Evolutionary conservation across 306 rosid species (phyloP).

Genomic region (Casuarina cunninghamiana): DNA sequence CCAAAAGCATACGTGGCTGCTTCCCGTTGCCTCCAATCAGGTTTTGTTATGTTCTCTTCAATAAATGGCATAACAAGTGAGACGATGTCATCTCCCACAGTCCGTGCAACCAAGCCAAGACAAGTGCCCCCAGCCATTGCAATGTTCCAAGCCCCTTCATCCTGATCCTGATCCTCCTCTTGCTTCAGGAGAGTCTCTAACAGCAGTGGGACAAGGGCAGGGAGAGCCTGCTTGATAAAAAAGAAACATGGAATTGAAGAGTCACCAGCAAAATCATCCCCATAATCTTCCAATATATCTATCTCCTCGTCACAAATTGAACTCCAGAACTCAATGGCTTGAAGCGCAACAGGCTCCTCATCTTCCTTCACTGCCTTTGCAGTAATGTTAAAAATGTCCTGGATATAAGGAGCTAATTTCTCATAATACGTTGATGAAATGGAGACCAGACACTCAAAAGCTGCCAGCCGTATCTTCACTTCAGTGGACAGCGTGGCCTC

Average conservation of each 20-base stretch:
- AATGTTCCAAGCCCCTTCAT: slow-evolving; percentile 97
- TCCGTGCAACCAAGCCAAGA: slow-evolving; percentile 87
- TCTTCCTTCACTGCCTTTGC: slow-evolving; percentile 80
- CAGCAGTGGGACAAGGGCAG: slow-evolving; percentile 76
- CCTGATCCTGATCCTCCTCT: slow-evolving; percentile 95
- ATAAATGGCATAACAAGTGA: slow-evolving; percentile 86
- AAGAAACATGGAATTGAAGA: slow-evolving; percentile 77
- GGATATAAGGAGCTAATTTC: slow-evolving; percentile 75
- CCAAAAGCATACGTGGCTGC: slow-evolving; percentile 96
- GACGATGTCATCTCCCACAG: slow-evolving; percentile 84
- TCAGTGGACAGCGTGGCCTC: slow-evolving; percentile 82
- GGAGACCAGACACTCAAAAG: slow-evolving; percentile 88
- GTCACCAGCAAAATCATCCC: slow-evolving; percentile 61
- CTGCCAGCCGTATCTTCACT: slow-evolving; percentile 74
- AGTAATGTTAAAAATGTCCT: slow-evolving; percentile 72
- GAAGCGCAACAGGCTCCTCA: slow-evolving; percentile 91
- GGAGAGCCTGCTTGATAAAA: slow-evolving; percentile 91
- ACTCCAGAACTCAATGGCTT: slow-evolving; percentile 96
- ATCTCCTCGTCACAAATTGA: slow-evolving; percentile 93
- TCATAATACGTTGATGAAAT: slow-evolving; percentile 81
- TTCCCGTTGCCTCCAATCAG: slow-evolving; percentile 95
- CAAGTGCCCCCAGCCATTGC: slow-evolving; percentile 98
- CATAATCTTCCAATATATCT: slow-evolving; percentile 75
- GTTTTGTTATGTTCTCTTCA: slow-evolving; percentile 79
- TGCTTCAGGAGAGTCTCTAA: slow-evolving; percentile 91